phyloP scores from a whole-genome alignment of 345 rosid species.

The Streptanthus diversifolius region DNA sequence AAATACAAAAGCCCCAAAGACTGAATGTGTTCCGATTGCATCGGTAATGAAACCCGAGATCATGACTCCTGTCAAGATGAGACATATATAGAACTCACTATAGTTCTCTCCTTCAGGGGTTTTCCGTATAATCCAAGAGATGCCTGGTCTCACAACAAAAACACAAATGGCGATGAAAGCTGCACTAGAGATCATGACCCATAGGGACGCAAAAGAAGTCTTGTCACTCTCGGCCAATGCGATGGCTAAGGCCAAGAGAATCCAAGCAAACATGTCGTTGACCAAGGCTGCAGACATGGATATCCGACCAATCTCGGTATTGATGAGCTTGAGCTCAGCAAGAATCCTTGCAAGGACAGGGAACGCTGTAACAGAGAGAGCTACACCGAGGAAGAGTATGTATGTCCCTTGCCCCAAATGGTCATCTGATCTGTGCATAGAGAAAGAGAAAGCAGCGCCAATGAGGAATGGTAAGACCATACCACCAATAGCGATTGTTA shows the following conservation, averaged over 20 bases:
- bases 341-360: constrained; percentile 89
- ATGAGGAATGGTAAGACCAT: constrained; percentile 76
- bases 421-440: constrained; percentile 21
- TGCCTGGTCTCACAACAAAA: constrained; percentile 60
- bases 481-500: constrained; percentile 63
- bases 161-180: constrained; percentile 53
- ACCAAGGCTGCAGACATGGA: constrained; percentile 92
- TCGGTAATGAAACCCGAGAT: constrained; percentile 88
- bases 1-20: constrained; percentile 87
- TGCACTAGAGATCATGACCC: constrained; percentile 62
- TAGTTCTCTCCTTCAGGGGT: constrained; percentile 91
- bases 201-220: constrained; percentile 56
- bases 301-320: constrained; percentile 76
- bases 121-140: constrained; percentile 62
- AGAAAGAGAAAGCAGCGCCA: constrained; percentile 52
- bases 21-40: constrained; percentile 92
- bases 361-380: constrained; percentile 90
- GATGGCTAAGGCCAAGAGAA: constrained; percentile 76
- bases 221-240: constrained; percentile 64
- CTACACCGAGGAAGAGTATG: constrained; percentile 78
- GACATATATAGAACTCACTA: constrained; percentile 71
- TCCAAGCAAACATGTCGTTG: constrained; percentile 90
- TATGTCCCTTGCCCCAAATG: constrained; percentile 46
- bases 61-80: constrained; percentile 93
- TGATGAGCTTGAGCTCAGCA: constrained; percentile 87